Percentiles rank a stretch among this genome's conserved stretches.
phyloP scores from a whole-genome alignment of 2,329 filamentous ascomycete genomes.

The Macrophomina pseudophaseolina region DNA sequence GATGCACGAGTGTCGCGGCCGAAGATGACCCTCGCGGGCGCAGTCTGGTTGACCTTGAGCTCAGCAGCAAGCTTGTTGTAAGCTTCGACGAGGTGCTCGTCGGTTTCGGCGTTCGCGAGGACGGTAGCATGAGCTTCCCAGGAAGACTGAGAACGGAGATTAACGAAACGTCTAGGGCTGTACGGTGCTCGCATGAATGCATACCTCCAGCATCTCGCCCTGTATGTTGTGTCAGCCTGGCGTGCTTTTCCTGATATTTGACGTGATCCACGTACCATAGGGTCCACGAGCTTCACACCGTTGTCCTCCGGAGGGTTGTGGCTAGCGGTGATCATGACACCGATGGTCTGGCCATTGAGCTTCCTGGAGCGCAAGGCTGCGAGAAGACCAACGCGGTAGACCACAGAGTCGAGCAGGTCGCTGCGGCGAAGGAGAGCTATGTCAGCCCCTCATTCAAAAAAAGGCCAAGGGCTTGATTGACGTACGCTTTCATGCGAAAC shows the following conservation, averaged over 20 bases:
- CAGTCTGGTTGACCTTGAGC: conserved; percentile 73
- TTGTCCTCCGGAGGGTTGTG: conserved; percentile 70
- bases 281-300: conserved; percentile 84
- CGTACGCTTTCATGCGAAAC: conserved; percentile 75
- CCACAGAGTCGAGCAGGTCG: conserved; percentile 85
- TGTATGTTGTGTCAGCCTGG: conserved; percentile 39
- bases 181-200: conserved; percentile 24
- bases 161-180: background rate
- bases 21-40: conserved; percentile 79
- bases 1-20: conserved; percentile 93
- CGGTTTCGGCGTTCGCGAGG: conserved; percentile 81
- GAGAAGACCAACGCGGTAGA: conserved; percentile 90
- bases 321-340: conserved; percentile 76
- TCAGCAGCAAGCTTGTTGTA: conserved; percentile 65
- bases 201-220: conserved; percentile 94
- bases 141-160: conserved; percentile 60
- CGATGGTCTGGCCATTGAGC: conserved; percentile 87
- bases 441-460: conserved; percentile 41
- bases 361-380: conserved; percentile 88
- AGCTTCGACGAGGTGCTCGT: conserved; percentile 75
- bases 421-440: conserved; percentile 41
- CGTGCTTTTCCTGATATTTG: background rate
- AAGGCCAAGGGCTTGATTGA: conserved; percentile 29
- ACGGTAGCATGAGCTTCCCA: conserved; percentile 91
- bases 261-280: conserved; percentile 64